Percentiles rank a stretch among this genome's conserved stretches.
These are phyloP conservation scores for Malus asiatica DNA, from an alignment of 306 rosid genomes.

Conservation along the genomic window DNA sequence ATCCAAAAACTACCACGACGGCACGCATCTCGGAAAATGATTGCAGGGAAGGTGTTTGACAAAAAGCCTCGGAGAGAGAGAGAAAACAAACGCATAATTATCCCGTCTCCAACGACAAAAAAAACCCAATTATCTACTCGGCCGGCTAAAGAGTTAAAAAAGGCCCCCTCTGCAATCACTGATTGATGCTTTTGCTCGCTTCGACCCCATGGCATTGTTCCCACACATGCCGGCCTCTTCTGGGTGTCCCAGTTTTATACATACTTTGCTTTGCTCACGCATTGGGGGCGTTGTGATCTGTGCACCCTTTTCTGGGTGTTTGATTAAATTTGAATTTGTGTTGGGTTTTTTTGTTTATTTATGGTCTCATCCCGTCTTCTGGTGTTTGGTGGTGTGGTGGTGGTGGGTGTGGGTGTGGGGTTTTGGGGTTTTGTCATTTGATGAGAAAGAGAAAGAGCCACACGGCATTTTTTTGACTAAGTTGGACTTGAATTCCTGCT, in stretches of 20 bases:
- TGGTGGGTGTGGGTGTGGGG: not conserved
- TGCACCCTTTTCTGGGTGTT: conserved; percentile 27
- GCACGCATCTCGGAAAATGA: conserved; percentile 25
- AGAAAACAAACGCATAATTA: conserved; percentile 15
- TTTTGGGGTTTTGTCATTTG: conserved; percentile 6
- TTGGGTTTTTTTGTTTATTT: conserved; percentile 7
- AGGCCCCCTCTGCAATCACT: not conserved
- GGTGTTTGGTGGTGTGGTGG: conserved; percentile 2
- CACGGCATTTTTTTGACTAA: conserved; percentile 2
- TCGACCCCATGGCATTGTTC: not conserved
- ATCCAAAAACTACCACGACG: not conserved
- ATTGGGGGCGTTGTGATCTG: conserved; percentile 37
- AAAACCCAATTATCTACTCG: conserved; percentile 4
- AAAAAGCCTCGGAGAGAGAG: conserved; percentile 27
- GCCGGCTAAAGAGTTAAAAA: conserved; percentile 18
- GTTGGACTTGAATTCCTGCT: no score
- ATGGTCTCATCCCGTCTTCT: not conserved
- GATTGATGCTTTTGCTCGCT: conserved; percentile 4
- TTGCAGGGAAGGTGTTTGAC: conserved; percentile 32
- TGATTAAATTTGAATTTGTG: conserved; percentile 5
- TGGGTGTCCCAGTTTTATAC: conserved; percentile 2
- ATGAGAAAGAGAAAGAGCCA: conserved; percentile 18
- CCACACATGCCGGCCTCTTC: not conserved
- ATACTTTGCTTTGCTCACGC: conserved; percentile 3
- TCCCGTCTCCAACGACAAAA: not conserved